phyloP scores from a whole-genome alignment of 208 protist species.

The Balamuthia mandrillaris region DNA sequence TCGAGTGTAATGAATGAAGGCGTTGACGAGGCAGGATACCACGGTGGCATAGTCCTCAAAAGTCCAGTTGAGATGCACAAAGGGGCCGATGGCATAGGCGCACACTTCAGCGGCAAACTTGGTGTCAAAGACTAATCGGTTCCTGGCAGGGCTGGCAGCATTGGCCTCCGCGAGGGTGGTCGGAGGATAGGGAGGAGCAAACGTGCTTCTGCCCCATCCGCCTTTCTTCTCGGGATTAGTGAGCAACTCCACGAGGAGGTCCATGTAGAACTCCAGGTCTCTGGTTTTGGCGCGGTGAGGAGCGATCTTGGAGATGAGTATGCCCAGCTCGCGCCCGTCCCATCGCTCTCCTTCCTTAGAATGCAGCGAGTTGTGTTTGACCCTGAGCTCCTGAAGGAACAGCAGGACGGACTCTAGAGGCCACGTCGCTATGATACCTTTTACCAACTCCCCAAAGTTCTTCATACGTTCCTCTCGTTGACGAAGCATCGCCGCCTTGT shows the following conservation, averaged over 20 bases:
- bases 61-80: neutral
- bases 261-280: constrained; percentile 21
- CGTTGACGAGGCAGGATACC: neutral
- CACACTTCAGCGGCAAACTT: neutral
- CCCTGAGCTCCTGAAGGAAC: too few relatives aligned
- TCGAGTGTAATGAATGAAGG: neutral
- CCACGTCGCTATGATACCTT: too few relatives aligned
- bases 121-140: neutral
- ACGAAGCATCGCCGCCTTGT: too few relatives aligned
- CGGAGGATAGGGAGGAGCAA: neutral
- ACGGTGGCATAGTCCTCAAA: constrained; percentile 12
- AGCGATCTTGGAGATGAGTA: neutral
- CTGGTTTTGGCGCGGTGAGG: neutral
- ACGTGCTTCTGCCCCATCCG: neutral
- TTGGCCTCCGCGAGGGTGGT: neutral
- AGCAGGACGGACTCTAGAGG: too few relatives aligned
- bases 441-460: too few relatives aligned
- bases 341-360: neutral
- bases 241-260: neutral
- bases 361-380: neutral
- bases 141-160: neutral
- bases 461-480: too few relatives aligned
- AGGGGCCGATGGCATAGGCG: neutral
- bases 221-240: neutral
- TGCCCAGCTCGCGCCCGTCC: too few relatives aligned